Percentiles rank a stretch among this genome's conserved stretches.
These are phyloP conservation scores for Wallacemonas sp. DNA, from an alignment of 208 protist genomes.

Conservation along the genomic window DNA sequence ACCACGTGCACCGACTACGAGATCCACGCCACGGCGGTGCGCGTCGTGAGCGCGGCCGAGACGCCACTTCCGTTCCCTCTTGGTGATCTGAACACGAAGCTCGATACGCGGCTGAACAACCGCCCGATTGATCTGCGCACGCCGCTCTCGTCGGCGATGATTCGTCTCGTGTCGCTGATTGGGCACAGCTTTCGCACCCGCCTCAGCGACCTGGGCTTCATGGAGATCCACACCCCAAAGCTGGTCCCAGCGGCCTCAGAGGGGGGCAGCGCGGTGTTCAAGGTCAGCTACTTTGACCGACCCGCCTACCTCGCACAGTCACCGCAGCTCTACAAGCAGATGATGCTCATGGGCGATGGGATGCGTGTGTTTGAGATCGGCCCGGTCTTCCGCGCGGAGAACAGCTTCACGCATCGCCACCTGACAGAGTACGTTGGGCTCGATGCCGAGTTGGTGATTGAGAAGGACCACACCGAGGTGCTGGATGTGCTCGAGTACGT, in stretches of 20 bases:
- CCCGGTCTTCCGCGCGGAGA: conserved; percentile 98
- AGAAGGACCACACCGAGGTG: conserved; percentile 96
- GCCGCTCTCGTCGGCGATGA: conserved; percentile 90
- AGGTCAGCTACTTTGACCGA: conserved; percentile 77
- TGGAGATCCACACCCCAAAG: conserved; percentile 99
- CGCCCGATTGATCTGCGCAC: conserved; percentile 97
- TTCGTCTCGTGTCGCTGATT: conserved; percentile 90
- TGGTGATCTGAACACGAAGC: conserved; percentile 74
- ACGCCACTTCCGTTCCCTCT: conserved; percentile 86
- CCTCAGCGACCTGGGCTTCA: conserved; percentile 88
- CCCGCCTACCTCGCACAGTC: conserved; percentile 97
- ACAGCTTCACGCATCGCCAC: conserved; percentile 98
- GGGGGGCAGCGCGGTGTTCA: conserved; percentile 75
- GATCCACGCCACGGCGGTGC: conserved; percentile 49
- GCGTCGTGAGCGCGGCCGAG: conserved; percentile 45
- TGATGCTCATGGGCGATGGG: conserved; percentile 95
- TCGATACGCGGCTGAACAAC: conserved; percentile 96
- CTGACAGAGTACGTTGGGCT: conserved; percentile 99
- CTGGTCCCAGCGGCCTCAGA: conserved; percentile 91
- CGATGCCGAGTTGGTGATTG: conserved; percentile 98
- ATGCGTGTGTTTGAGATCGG: conserved; percentile 95
- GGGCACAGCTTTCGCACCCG: conserved; percentile 86
- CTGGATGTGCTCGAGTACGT: conserved; percentile 94
- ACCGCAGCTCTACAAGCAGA: conserved; percentile 99
- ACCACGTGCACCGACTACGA: conserved; percentile 57